These are phyloP conservation scores for Crucihimalaya himalaica DNA, from an alignment of 345 rosid genomes.

Conservation along the genomic window DNA sequence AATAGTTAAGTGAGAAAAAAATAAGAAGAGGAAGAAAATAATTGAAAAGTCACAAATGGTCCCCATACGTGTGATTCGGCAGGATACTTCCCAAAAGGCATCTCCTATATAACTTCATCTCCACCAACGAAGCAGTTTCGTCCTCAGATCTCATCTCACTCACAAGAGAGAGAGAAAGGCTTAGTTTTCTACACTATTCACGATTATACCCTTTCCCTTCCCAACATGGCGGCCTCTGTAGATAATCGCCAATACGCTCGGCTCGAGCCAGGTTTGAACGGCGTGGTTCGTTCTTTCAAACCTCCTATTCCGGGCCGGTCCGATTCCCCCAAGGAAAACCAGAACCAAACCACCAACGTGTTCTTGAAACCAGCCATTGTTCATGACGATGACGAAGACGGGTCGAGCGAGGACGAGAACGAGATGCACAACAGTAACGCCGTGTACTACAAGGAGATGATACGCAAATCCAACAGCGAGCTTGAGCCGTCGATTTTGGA, in stretches of 20 bases:
- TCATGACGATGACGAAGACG: constrained; percentile 31
- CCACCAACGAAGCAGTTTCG: constrained; percentile 36
- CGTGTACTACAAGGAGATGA: constrained; percentile 45
- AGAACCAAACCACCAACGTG: constrained; percentile 24
- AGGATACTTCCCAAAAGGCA: constrained; percentile 32
- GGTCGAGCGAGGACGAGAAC: constrained; percentile 61
- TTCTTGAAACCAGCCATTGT: constrained; percentile 24
- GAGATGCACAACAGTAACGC: constrained; percentile 33
- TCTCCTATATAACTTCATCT: constrained; percentile 32
- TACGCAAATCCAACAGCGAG: constrained; percentile 56
- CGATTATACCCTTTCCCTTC: background rate
- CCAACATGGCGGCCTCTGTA: constrained; percentile 69
- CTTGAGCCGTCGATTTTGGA: constrained; percentile 69
- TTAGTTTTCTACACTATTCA: background rate
- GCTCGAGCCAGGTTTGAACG: constrained; percentile 52
- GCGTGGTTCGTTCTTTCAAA: constrained; percentile 55
- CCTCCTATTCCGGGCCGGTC: constrained; percentile 43
- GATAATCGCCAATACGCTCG: constrained; percentile 62
- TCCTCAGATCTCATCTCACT: constrained; percentile 40
- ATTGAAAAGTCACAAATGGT: constrained; percentile 2
- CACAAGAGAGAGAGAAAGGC: constrained; percentile 21
- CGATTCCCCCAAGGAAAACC: constrained; percentile 38
- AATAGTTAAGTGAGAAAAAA: background rate
- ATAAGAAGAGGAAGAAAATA: too few relatives aligned
- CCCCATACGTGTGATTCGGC: constrained; percentile 28